A percentile compares a stretch with the other conserved stretches of the same genome.
Conservation (phyloP, 768 basidiomycete genomes). For the Tubosaeta brunneosetosa region DNA sequence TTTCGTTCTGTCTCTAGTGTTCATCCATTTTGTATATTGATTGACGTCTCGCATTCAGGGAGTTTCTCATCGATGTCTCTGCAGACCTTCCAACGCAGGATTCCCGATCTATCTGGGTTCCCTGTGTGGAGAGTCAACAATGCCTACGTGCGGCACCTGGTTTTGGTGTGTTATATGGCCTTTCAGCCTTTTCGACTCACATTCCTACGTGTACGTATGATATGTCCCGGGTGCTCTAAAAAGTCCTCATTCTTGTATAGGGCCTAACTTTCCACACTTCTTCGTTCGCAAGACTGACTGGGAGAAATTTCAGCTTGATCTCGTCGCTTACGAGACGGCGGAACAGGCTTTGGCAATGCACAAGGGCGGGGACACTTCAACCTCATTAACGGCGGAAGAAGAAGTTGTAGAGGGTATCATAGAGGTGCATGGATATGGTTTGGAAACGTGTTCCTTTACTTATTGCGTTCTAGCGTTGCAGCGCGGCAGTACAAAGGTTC, state of each 20-base stretch:
- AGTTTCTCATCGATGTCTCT: slow-evolving; percentile 6
- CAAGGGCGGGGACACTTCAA: not conserved
- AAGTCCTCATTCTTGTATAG: slow-evolving; percentile 5
- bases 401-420: not conserved
- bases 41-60: slow-evolving; percentile 5
- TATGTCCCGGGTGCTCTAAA: not conserved
- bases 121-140: slow-evolving; percentile 17
- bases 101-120: slow-evolving; percentile 14
- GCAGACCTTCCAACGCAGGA: not conserved
- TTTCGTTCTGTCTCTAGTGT: not conserved
- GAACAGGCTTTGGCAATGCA: not conserved
- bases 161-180: not conserved
- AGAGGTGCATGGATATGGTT: not conserved
- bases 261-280: slow-evolving; percentile 9
- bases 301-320: slow-evolving; percentile 4
- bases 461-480: slow-evolving; percentile 5
- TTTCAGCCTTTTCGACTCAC: not conserved
- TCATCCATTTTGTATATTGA: not conserved
- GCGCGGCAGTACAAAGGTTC: not conserved
- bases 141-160: slow-evolving; percentile 20
- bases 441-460: not conserved
- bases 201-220: slow-evolving; percentile 12
- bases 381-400: not conserved
- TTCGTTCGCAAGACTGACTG: slow-evolving; percentile 21
- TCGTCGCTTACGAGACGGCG: not conserved